Evolutionary conservation across 768 basidiomycete species (phyloP), one percentile per base, ranked within the genome.

Genomic region (Tylopilus sp.): DNA sequence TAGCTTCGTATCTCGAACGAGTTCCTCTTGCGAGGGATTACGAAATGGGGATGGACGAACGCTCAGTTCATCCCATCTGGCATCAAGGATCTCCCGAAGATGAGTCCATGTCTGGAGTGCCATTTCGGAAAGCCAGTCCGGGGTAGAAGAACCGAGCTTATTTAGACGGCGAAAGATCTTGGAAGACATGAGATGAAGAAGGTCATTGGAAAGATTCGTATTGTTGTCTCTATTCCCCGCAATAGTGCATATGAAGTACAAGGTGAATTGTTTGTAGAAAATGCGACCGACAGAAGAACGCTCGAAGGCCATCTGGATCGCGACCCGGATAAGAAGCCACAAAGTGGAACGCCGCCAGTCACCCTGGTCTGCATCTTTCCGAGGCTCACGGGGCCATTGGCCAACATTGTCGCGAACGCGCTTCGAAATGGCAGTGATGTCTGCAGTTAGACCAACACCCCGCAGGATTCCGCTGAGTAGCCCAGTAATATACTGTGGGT

Each of bases 61-160:
- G 41, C 40, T 69, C 69, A 72, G 24, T 17, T 45, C 31, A 21
- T 48, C 48, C 76, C 76, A 77, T 37, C 74, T 64, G 10, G 24
- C 26, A 48, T 72, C 61, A 29, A 78, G 53, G 8, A 45, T 19
- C 40, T 45, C 43, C 53, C 46, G 31, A 56, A 64, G 48, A 22
- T 9, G 2, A 12, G 26, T 10, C 6, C 14, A 30, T 16, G 28
- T 30, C 26, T 37, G 5, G 19, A 29, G 14, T 5, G 48, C 36
- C 19, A 29, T 21, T 38, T 48, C 14, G 17, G 37, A 38, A 28
- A 48, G 48, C 37, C 48, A 48, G 31, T 31, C 31, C 6, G 11
- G 31, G 31, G 31, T 12, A 31, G 31, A 3, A 13, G 31, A 31
- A 14, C 3, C 26, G 29, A 29, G n/a, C 47, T 48, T 48, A 13